A percentile compares a stretch with the other conserved stretches of the same genome.
phyloP scores from a whole-genome alignment of 106 monocot genomes.

The Triglochin maritima region DNA sequence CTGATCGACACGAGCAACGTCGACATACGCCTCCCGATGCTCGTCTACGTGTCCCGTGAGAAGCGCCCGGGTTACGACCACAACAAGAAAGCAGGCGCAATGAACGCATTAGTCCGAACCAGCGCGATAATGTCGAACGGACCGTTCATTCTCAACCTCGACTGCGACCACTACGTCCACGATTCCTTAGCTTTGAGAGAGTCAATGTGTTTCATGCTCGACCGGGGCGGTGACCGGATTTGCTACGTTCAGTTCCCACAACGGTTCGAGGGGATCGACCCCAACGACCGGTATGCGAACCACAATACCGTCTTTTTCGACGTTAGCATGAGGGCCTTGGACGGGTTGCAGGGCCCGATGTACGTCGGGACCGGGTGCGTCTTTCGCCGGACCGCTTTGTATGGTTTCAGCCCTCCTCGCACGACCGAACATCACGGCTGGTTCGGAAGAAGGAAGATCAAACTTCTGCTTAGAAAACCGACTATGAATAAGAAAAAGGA shows the following conservation, averaged over 20 bases:
- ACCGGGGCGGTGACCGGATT: conserved; percentile 81
- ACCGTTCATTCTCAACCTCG: conserved; percentile 87
- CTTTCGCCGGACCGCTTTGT: conserved; percentile 79
- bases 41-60: conserved; percentile 89
- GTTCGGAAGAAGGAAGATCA: conserved; percentile 81
- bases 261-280: conserved; percentile 91
- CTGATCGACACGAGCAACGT: conserved; percentile 40
- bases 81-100: conserved; percentile 99
- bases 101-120: conserved; percentile 86
- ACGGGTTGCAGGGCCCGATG: conserved; percentile 95
- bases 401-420: conserved; percentile 74
- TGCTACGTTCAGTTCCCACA: conserved; percentile 96
- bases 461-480: conserved; percentile 46
- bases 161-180: conserved; percentile 95
- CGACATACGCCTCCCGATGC: conserved; percentile 84
- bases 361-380: conserved; percentile 97
- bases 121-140: conserved; percentile 97
- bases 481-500: conserved; percentile 77
- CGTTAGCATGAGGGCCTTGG: conserved; percentile 91
- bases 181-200: conserved; percentile 78
- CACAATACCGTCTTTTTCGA: conserved; percentile 98
- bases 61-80: conserved; percentile 92
- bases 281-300: conserved; percentile 85
- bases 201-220: conserved; percentile 98
- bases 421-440: conserved; percentile 86